Conservation (phyloP, 2,329 filamentous ascomycete species). For the Diaporthe batatas region DNA sequence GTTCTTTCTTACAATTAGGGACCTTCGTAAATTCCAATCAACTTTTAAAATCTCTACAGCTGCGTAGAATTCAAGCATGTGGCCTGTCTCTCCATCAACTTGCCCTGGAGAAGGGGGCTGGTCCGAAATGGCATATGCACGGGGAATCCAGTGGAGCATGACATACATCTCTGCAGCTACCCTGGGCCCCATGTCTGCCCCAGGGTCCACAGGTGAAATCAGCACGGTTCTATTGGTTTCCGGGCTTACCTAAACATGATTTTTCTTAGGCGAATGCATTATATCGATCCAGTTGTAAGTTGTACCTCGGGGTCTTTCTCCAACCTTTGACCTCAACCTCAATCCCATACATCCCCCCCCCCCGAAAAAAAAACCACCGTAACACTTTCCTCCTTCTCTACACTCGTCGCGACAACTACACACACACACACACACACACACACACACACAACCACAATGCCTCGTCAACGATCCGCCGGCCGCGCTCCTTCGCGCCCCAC, state of each 20-base stretch:
- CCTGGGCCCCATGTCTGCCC: constrained; percentile 38
- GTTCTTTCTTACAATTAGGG: neutral
- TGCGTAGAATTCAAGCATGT: neutral
- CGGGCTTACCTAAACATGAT: constrained; percentile 36
- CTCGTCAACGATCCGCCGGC: constrained; percentile 81
- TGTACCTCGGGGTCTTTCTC: constrained; percentile 45
- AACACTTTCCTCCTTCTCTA: neutral
- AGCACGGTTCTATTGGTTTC: constrained; percentile 49
- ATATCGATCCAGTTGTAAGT: constrained; percentile 50
- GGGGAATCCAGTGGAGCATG: neutral
- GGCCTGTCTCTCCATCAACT: too few species aligned
- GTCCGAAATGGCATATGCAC: neutral
- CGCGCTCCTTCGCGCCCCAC: constrained; percentile 77
- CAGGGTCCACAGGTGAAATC: constrained; percentile 43
- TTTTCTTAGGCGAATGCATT: constrained; percentile 44
- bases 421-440: constrained; percentile 47
- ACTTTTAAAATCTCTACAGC: neutral
- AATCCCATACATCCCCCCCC: constrained; percentile 25
- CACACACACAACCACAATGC: constrained; percentile 67
- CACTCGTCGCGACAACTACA: constrained; percentile 37
- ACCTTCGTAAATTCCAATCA: neutral
- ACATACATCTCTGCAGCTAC: neutral
- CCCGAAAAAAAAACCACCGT: constrained; percentile 6
- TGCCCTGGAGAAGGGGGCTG: too few species aligned
- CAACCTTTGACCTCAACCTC: constrained; percentile 42